Evolutionary conservation across 2,329 filamentous ascomycete species (phyloP), one percentile per base, ranked within the genome.

Genomic region (Diaporthe sp.): DNA sequence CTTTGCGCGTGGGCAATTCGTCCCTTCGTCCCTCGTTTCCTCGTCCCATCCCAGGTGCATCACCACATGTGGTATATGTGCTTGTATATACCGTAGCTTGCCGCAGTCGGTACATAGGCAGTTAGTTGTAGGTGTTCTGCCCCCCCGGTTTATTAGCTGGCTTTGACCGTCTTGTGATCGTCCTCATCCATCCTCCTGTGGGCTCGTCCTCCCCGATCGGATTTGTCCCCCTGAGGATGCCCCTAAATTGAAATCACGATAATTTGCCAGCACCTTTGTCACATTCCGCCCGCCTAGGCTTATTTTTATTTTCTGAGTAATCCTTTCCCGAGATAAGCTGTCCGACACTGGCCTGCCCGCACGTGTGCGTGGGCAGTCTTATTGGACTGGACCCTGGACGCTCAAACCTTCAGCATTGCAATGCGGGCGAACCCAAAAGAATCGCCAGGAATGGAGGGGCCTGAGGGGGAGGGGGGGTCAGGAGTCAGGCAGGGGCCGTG

Each of bases 141-240:
- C 4, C 55, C 49, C 55, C 39, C 55, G 15, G 53, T 55, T 15
- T 28, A 55, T 55, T 34, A 53, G 72, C 72, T 67, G 75, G 70
- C 75, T 72, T 73, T 74, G 75, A 76, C 72, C 58, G 67, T 76
- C 75, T 72, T 75, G 72, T 76, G 75, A 76, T 76, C 75, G 72
- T 34, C 73, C 67, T 72, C 44, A 31, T 67, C 49, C 67, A 55
- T 51, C 70, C 73, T 67, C 25, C 68, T 71, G 72, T 76, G 75
- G 72, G 65, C 65, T 75, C 70, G 65, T 63, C 61, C 55, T 72
- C 71, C 58, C 75, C 75, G 63, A 67, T 68, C 67, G 44, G 71
- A 57, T 12, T 49, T 51, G 5, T 13, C 55, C 61, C 75, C 75
- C 75, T 70, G 65, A 61, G 67, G 28, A 61, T 51, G 68, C 71